These are phyloP conservation scores for Pilasporangium apinafurcum DNA, from an alignment of 352 stramenopile species.

Conservation along the genomic window DNA sequence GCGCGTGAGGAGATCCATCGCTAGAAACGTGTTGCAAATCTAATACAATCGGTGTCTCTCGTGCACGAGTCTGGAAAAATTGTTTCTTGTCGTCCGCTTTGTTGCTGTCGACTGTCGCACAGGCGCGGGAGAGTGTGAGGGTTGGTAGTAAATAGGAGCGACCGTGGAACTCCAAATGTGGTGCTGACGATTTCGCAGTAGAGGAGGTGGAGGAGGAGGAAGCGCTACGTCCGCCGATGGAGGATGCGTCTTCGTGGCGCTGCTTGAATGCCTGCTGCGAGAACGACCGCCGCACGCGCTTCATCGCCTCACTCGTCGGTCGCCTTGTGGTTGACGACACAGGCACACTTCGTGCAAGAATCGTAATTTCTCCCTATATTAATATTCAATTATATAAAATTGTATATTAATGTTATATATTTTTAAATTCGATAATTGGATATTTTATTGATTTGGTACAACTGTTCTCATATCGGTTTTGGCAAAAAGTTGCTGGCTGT, in stretches of 20 bases:
- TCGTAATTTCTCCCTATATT: too few relatives aligned
- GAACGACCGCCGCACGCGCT: constrained; percentile 33
- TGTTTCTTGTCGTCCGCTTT: constrained; percentile 22
- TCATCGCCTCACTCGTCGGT: constrained; percentile 12
- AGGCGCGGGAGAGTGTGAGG: constrained; percentile 39
- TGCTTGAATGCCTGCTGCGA: constrained; percentile 53
- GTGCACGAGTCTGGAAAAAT: constrained; percentile 28
- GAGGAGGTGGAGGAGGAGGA: constrained; percentile 12
- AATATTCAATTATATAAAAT: too few relatives aligned
- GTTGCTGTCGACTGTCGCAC: too few relatives aligned
- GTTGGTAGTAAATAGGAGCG: constrained; percentile 72
- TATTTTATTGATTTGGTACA: too few relatives aligned
- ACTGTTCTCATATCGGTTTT: too few relatives aligned
- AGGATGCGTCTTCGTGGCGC: constrained; percentile 27
- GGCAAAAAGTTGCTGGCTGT: too few relatives aligned
- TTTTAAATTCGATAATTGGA: too few relatives aligned
- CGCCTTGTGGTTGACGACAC: not conserved
- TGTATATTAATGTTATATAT: too few relatives aligned
- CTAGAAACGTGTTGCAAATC: constrained; percentile 71
- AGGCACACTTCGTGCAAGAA: constrained; percentile 15
- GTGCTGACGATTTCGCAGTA: constrained; percentile 7
- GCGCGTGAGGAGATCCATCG: constrained; percentile 67
- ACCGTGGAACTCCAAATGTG: constrained; percentile 43
- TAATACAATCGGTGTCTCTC: constrained; percentile 56
- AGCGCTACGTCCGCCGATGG: constrained; percentile 22